Evolutionary conservation across 345 rosid species (phyloP).

Genomic region (Sapria himalayana): DNA sequence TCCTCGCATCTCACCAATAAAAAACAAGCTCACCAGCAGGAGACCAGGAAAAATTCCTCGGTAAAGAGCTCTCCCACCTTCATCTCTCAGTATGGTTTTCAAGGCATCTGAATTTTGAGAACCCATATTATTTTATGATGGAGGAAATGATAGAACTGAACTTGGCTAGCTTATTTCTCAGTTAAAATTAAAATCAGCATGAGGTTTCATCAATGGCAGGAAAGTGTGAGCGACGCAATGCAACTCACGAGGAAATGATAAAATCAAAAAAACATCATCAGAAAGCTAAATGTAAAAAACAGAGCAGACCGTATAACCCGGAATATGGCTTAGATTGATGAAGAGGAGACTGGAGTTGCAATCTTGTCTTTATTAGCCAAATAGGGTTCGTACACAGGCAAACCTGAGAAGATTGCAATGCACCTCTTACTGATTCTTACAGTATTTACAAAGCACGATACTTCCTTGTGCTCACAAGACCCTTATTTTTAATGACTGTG

Average conservation of each 20-base stretch:
- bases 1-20: too few relatives aligned
- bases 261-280: constrained; percentile 12
- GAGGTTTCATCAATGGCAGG: too few relatives aligned
- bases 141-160: constrained; percentile 5
- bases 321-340: constrained; percentile 54
- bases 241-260: constrained; percentile 10
- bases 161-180: constrained; percentile 5
- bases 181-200: constrained; percentile 11
- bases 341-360: constrained; percentile 86
- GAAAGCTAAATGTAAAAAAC: constrained; percentile 16
- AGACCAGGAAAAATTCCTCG: constrained; percentile 72
- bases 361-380: constrained; percentile 89
- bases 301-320: constrained; percentile 56
- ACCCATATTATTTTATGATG: constrained; percentile 1
- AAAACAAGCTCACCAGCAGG: constrained; percentile 54
- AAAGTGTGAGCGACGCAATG: too few relatives aligned
- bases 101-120: constrained; percentile 40
- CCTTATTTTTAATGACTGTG: too few relatives aligned
- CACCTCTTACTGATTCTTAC: not conserved
- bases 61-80: constrained; percentile 77
- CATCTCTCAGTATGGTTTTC: constrained; percentile 74
- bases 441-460: too few relatives aligned
- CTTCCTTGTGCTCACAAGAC: too few relatives aligned
- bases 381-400: constrained; percentile 77
- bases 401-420: constrained; percentile 28